These are phyloP conservation scores for Brassica rapa DNA, from an alignment of 345 rosid species.

Conservation along the genomic window DNA sequence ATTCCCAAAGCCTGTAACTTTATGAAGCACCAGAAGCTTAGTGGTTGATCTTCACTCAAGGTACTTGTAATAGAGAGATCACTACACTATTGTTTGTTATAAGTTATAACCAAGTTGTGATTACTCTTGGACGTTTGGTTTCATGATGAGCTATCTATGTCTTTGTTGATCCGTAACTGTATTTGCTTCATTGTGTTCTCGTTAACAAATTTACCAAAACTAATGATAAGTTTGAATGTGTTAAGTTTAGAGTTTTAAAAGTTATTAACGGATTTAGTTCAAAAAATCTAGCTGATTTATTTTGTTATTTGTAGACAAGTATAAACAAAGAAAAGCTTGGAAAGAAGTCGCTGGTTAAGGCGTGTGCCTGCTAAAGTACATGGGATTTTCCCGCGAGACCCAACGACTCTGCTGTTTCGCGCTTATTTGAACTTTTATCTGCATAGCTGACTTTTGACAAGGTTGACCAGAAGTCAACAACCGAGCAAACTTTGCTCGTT, in stretches of 20 bases:
- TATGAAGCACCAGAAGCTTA: background rate
- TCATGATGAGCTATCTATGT: background rate
- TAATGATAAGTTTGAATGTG: background rate
- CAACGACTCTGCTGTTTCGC: too few relatives aligned
- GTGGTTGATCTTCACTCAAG: constrained; percentile 1
- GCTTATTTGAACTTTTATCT: too few relatives aligned
- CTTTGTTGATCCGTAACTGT: background rate
- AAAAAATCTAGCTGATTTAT: too few relatives aligned
- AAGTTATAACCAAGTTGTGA: background rate
- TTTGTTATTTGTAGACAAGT: too few relatives aligned
- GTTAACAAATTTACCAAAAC: background rate
- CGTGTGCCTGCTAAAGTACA: constrained; percentile 71
- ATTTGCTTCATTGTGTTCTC: background rate
- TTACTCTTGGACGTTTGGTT: background rate
- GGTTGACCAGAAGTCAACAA: too few relatives aligned
- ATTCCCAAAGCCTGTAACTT: constrained; percentile 14
- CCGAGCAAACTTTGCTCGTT: too few relatives aligned
- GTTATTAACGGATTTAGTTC: too few relatives aligned
- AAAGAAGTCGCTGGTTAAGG: constrained; percentile 49
- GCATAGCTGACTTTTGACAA: too few relatives aligned
- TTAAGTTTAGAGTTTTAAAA: too few relatives aligned
- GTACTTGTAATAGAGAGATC: constrained; percentile 1
- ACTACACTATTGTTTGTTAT: constrained; percentile 2
- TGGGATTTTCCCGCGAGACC: constrained; percentile 66
- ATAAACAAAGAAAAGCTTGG: too few relatives aligned